Conservation (phyloP, 495 filamentous ascomycete species). For the Xylaria cubensis region DNA sequence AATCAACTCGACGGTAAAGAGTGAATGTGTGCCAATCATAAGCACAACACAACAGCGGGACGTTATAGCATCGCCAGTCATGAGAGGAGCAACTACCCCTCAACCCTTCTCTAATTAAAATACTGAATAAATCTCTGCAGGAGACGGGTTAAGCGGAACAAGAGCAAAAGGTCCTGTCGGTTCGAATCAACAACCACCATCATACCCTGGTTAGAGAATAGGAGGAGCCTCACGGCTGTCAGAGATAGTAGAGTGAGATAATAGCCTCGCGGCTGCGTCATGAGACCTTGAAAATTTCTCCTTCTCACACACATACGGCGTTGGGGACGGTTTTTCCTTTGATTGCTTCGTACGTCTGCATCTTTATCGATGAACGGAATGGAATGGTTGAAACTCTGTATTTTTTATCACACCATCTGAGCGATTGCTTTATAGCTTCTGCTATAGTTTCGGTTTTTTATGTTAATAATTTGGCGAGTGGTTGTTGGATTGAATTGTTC, state of each 20-base stretch:
- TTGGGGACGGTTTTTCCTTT: conserved; percentile 26
- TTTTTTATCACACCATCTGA: background rate
- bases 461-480: conserved; percentile 27
- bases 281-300: conserved; percentile 21
- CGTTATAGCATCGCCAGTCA: background rate
- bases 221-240: conserved; percentile 30
- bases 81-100: background rate
- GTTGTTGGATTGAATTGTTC: conserved; percentile 25
- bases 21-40: conserved; percentile 14
- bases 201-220: conserved; percentile 24
- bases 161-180: conserved; percentile 5
- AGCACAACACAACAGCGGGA: background rate
- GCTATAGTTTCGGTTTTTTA: background rate
- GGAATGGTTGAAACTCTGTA: conserved; percentile 2
- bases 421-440: conserved; percentile 1
- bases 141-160: background rate
- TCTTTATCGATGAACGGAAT: conserved; percentile 10
- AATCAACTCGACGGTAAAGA: background rate
- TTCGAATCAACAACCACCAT: background rate
- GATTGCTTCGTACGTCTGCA: conserved; percentile 12
- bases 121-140: background rate
- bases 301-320: conserved; percentile 4
- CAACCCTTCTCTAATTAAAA: background rate
- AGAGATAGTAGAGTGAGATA: conserved; percentile 27
- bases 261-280: conserved; percentile 29